Evolutionary conservation across 2,329 filamentous ascomycete genomes (phyloP).

Genomic region (Aulographum hederae): DNA sequence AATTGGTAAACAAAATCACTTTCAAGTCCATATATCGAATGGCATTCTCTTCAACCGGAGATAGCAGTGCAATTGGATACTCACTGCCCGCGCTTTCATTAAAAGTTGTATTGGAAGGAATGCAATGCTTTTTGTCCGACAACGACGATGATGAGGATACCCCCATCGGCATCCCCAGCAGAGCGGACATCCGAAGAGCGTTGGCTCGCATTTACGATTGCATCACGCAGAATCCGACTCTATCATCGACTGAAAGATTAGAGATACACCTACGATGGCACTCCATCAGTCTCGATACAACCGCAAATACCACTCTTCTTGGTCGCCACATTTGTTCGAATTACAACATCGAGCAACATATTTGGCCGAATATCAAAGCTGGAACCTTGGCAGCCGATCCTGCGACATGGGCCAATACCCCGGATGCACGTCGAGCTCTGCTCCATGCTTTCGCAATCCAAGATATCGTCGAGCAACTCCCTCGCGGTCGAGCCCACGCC

Average conservation of each 20-base stretch:
- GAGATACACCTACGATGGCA: neutral
- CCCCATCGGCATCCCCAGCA: too few relatives aligned
- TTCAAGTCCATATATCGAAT: too few relatives aligned
- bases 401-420: conserved; percentile 18
- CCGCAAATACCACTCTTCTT: neutral
- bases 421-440: conserved; percentile 21
- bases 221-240: neutral
- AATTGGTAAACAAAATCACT: too few relatives aligned
- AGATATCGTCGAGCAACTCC: conserved; percentile 26
- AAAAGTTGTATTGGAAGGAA: too few relatives aligned
- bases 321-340: conserved; percentile 14
- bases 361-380: conserved; percentile 16
- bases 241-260: neutral
- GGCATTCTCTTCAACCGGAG: too few relatives aligned
- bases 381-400: conserved; percentile 17
- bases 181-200: too few relatives aligned
- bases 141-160: too few relatives aligned
- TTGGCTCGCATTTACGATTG: neutral
- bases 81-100: too few relatives aligned
- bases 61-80: too few relatives aligned
- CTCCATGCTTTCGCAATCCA: conserved; percentile 27
- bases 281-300: neutral
- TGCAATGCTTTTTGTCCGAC: too few relatives aligned
- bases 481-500: conserved; percentile 24
- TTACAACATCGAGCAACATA: conserved; percentile 20